Percentiles rank a stretch among this genome's conserved stretches.
phyloP scores from a whole-genome alignment of 2,329 filamentous ascomycete genomes.

The Colletotrichum sp. region DNA sequence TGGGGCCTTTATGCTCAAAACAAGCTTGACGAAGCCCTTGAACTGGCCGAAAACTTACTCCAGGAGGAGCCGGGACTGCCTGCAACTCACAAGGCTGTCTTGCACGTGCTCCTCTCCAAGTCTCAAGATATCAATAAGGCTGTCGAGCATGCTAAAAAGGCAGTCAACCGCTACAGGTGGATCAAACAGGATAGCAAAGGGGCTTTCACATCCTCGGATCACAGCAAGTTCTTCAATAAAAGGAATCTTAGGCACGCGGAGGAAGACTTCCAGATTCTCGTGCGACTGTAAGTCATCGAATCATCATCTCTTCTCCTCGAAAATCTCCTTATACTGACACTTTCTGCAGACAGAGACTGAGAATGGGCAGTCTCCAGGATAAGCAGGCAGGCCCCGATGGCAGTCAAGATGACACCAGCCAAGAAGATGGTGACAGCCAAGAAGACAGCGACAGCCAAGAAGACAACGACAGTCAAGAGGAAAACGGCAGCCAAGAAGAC shows the following conservation, averaged over 20 bases:
- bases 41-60: background rate
- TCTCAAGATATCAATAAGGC: background rate
- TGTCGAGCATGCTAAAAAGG: background rate
- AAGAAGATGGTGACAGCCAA: background rate
- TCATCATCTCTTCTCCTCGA: background rate
- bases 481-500: background rate
- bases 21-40: background rate
- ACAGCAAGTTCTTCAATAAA: background rate
- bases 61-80: background rate
- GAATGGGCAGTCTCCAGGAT: background rate
- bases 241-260: background rate
- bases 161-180: background rate
- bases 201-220: background rate
- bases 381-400: background rate
- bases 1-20: background rate
- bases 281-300: background rate
- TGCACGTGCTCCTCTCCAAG: background rate
- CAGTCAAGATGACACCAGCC: background rate
- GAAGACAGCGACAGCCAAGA: background rate
- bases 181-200: background rate
- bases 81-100: background rate
- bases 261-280: background rate
- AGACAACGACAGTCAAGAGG: background rate
- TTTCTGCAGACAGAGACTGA: background rate
- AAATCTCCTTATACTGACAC: background rate